These are phyloP conservation scores for Basipetospora chlamydospora DNA, from an alignment of 2,329 filamentous ascomycete species.

Conservation along the genomic window DNA sequence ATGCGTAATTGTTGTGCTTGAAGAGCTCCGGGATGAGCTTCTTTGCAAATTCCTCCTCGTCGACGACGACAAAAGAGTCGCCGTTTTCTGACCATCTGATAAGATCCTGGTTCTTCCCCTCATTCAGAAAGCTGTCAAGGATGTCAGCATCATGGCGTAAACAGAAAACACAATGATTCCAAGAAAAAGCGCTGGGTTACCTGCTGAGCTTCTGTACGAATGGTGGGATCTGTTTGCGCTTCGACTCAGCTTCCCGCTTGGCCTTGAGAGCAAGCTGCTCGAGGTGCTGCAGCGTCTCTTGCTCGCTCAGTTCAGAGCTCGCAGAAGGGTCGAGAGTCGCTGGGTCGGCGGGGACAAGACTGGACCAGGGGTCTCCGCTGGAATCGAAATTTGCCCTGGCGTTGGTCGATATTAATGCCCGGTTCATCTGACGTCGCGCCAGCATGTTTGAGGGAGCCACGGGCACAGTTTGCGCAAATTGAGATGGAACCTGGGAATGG, in stretches of 20 bases:
- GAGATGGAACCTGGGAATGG: conserved; percentile 1
- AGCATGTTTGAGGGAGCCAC: conserved; percentile 31
- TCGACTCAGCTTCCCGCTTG: conserved; percentile 76
- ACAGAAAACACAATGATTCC: too few species aligned
- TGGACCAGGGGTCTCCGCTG: conserved; percentile 24
- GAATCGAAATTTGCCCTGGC: conserved; percentile 22
- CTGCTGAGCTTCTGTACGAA: conserved; percentile 98
- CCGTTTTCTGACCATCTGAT: conserved; percentile 97
- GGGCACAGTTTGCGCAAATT: conserved; percentile 5
- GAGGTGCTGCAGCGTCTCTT: conserved; percentile 63
- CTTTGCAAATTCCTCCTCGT: conserved; percentile 98
- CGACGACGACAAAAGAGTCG: conserved; percentile 89
- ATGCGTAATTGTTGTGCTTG: conserved; percentile 98
- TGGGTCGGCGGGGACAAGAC: conserved; percentile 16
- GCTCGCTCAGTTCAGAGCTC: conserved; percentile 21
- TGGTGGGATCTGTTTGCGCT: conserved; percentile 89
- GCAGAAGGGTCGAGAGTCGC: conserved; percentile 5
- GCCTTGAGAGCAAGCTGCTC: conserved; percentile 68
- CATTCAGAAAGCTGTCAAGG: conserved; percentile 68
- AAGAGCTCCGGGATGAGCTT: conserved; percentile 93
- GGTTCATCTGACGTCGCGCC: conserved; percentile 36
- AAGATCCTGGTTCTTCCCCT: conserved; percentile 74
- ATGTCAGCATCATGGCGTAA: conserved; percentile 11
- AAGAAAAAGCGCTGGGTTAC: conserved; percentile 33
- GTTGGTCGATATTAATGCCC: conserved; percentile 31